phyloP scores from a whole-genome alignment of 495 filamentous ascomycete species.

The Penicillium salamii region DNA sequence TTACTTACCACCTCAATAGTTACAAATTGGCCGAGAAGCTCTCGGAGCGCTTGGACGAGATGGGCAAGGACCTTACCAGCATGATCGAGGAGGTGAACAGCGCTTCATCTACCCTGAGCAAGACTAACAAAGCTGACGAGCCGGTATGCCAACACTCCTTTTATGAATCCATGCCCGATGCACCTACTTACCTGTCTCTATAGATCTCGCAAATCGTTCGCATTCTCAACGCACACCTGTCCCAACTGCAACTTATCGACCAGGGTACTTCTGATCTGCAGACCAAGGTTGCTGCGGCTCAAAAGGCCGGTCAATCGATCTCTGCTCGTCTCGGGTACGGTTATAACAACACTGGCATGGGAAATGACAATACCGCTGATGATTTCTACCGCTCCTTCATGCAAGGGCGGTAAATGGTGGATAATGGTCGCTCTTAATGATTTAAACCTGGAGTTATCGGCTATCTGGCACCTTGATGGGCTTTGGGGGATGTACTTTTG shows the following conservation, averaged over 20 bases:
- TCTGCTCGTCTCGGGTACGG: constrained; percentile 61
- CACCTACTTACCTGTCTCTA: constrained; percentile 8
- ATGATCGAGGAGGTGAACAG: constrained; percentile 99
- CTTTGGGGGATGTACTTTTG: constrained; percentile 11
- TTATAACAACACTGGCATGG: constrained; percentile 54
- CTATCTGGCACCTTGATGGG: constrained; percentile 13
- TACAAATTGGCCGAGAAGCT: constrained; percentile 91
- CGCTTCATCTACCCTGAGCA: constrained; percentile 76
- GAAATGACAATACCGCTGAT: constrained; percentile 63
- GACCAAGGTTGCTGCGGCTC: constrained; percentile 71
- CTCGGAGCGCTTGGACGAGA: constrained; percentile 79
- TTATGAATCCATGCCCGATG: background rate
- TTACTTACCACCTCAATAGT: constrained; percentile 31
- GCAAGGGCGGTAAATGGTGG: constrained; percentile 50
- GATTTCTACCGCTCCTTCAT: constrained; percentile 80
- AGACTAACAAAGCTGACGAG: constrained; percentile 85
- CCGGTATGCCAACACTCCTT: constrained; percentile 60
- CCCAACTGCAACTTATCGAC: constrained; percentile 88
- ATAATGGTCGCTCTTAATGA: constrained; percentile 17
- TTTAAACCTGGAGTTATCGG: constrained; percentile 10
- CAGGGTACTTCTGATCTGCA: constrained; percentile 75
- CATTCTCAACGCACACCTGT: constrained; percentile 88
- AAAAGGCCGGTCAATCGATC: constrained; percentile 68
- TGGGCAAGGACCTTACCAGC: constrained; percentile 83
- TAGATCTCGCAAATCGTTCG: constrained; percentile 91